Base-by-base conservation (phyloP, 2,329 filamentous ascomycete species). In the Fusarium concolor region DNA sequence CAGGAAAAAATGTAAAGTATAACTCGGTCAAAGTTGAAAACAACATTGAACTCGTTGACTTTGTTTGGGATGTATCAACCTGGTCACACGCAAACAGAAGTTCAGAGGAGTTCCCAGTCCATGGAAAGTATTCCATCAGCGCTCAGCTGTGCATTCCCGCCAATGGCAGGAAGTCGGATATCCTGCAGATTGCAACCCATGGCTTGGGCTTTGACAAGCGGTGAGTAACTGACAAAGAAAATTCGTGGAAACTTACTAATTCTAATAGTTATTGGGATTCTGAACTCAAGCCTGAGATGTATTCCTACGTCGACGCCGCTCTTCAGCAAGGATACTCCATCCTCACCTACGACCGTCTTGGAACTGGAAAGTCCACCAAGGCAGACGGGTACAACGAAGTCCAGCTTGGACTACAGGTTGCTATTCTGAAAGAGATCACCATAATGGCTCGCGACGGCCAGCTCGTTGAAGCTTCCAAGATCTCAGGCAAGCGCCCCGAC, bases 61-160 rank as follows among this genome's bases (percentile, higher is more conserved):
- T 22, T 29, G 15, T 51, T 3, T 51, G 35, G 47, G 47, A 51
- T 9, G 24, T 15, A 17, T 22, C 35, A 0, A 51, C 47, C 3
- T 51, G 47, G 47, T 42, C 47, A 0, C 47, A 42, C 2, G 35
- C 35, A 2, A 51, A 42, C 4, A 51, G 24, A 2, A 42, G 35
- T 0, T 1, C 3, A 1, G 10, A 28, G 7, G 7, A 14, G 0
- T 5, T n/a, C 4, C n/a, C 24, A 0, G n/a, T 51, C 6, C 15
- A 22, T 1, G 47, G 47, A 0, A 42, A 35, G 3, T 51, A 51
- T 10, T 51, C 35, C 1, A 42, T 51, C 24, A 22, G 2, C 10
- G 47, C 47, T 22, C 35, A 51, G 1, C 18, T 51, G 4, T 51
- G 47, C 15, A 51, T 51, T 1, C 24, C 35, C 0, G 3, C 7